Base-by-base conservation (phyloP, 768 basidiomycete species). In the Boletus subparvulus region DNA sequence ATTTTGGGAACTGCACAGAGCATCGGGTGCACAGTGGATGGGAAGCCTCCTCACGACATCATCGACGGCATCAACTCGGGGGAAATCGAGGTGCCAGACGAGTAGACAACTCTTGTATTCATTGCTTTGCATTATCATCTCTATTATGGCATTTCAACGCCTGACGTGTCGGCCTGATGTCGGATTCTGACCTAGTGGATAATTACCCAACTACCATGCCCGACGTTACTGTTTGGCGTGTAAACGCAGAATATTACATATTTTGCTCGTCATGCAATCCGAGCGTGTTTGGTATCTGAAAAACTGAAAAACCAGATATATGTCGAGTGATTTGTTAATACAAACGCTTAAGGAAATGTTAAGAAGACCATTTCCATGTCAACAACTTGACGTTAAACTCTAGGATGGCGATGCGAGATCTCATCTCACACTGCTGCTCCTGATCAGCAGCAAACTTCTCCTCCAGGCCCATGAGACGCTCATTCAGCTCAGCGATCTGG, bases 1-100 rank as follows among this genome's bases (percentile, higher is more conserved):
- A 96, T 99, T 72, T 80, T 99, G 71, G 96, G 96, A 51, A 99
- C 96, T 30, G 92, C 93, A 54, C 96, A 98, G 81, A 94, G 91
- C 59, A 80, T 98, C 64, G 96, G 96, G 41, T 98, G 95, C 85
- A 96, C 95, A 46, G 82, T 99, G 53, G 94, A 98, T 69, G 95
- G 96, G 65, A 82, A 85, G 73, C 88, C 91, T 35, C 85, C 96
- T 55, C 96, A 98, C 76, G 94, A 96, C 72, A 70, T 97, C 70
- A 95, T 96, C 64, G 94, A 95, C 51, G 85, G 77, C 52, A 93
- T 94, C 70, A 83, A 88, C 78, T 81, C 84, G 57, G 91, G 89
- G 53, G 91, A 93, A 73, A 78, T 92, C 59, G 90, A 92, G 75
- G 83, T 92, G 54, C 91, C 92, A 53, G 88, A 88, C 56, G 90